Percentiles rank a stretch among this genome's conserved stretches.
Evolutionary conservation across 2,329 filamentous ascomycete species (phyloP).

Genomic region (Metarhizium robertsii): DNA sequence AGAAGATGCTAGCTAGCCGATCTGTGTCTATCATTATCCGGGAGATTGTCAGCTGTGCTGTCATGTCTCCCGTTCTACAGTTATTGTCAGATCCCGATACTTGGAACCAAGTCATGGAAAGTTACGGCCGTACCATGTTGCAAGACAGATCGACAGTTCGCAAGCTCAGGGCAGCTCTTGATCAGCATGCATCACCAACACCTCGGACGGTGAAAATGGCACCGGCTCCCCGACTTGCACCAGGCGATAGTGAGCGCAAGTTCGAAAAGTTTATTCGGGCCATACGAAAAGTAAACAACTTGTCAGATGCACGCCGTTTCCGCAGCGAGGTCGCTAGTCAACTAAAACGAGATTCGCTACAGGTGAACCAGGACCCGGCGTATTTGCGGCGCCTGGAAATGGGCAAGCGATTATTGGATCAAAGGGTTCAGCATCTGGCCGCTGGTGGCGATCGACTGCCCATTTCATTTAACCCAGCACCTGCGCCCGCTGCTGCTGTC

Average conservation of each 20-base stretch:
- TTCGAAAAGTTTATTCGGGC: conserved; percentile 92
- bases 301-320: conserved; percentile 88
- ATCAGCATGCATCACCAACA: conserved; percentile 83
- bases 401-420: conserved; percentile 81
- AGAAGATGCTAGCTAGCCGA: conserved; percentile 65
- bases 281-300: conserved; percentile 78
- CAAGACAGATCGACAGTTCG: conserved; percentile 94
- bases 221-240: conserved; percentile 68
- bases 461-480: conserved; percentile 15
- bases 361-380: conserved; percentile 72
- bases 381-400: conserved; percentile 88
- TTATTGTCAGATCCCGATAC: conserved; percentile 85
- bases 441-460: conserved; percentile 47
- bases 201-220: conserved; percentile 55
- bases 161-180: conserved; percentile 81
- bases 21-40: conserved; percentile 72
- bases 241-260: conserved; percentile 78
- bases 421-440: conserved; percentile 75
- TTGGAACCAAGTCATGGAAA: conserved; percentile 96
- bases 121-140: conserved; percentile 72
- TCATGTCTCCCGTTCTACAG: conserved; percentile 72
- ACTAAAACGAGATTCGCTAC: conserved; percentile 70
- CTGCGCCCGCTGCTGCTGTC: conserved; percentile 17
- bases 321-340: conserved; percentile 89
- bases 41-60: conserved; percentile 89